Conservation (phyloP, 331 rosid species). For the Malus hybrid region DNA sequence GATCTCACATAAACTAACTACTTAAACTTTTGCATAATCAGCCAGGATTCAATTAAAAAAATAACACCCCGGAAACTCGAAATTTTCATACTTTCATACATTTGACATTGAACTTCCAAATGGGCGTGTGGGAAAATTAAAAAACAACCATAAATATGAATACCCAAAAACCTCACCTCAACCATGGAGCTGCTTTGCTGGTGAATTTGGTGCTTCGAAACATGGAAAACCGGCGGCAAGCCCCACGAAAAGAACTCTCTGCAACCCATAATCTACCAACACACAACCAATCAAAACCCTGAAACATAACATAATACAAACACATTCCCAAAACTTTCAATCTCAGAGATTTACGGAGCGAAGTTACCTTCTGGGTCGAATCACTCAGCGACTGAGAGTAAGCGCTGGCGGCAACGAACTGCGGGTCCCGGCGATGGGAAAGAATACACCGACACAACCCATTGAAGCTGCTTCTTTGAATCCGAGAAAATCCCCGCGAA, state of each 20-base stretch:
- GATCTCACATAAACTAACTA: neutral
- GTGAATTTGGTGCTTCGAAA: constrained; percentile 52
- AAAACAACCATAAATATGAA: neutral
- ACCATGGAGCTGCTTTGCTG: constrained; percentile 65
- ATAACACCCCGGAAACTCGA: neutral
- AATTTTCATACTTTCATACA: neutral
- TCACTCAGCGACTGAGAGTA: constrained; percentile 17
- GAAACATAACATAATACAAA: neutral
- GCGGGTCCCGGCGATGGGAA: constrained; percentile 25
- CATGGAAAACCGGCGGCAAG: constrained; percentile 37
- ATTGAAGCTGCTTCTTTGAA: constrained; percentile 40
- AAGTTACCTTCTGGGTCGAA: constrained; percentile 38
- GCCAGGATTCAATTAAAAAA: neutral
- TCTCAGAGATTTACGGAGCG: neutral
- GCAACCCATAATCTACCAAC: constrained; percentile 46
- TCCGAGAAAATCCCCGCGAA: constrained; percentile 22
- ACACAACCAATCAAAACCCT: constrained; percentile 10
- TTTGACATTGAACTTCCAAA: neutral
- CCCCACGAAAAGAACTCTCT: constrained; percentile 30
- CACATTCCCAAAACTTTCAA: neutral
- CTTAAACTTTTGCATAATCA: neutral
- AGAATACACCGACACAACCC: constrained; percentile 38
- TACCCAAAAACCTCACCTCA: constrained; percentile 43
- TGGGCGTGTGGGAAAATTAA: neutral
- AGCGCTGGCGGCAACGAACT: constrained; percentile 7